Conservation (phyloP, 805 yeast genomes). For the Metschnikowia lachancei region DNA sequence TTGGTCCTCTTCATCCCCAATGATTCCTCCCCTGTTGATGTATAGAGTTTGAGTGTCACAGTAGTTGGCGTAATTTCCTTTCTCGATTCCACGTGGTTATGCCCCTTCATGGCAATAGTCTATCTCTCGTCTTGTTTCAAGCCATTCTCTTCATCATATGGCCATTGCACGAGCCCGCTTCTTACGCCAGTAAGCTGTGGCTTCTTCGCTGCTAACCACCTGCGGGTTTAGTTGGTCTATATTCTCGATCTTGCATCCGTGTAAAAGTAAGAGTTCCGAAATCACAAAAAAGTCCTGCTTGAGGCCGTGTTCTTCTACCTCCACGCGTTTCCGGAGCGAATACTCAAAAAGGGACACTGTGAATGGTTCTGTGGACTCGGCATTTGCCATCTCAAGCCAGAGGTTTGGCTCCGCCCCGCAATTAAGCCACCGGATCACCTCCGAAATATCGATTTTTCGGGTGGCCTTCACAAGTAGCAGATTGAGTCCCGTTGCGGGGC, state of each 20-base stretch:
- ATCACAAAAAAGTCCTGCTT: constrained; percentile 38
- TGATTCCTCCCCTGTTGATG: no score
- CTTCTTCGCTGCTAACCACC: constrained; percentile 43
- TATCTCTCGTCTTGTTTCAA: not conserved
- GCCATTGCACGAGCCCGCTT: constrained; percentile 19
- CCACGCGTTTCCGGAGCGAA: constrained; percentile 47
- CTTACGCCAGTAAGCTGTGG: constrained; percentile 54
- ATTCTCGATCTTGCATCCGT: constrained; percentile 51
- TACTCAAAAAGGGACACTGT: constrained; percentile 41
- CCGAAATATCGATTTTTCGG: constrained; percentile 46
- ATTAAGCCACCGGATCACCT: constrained; percentile 43
- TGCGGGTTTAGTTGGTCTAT: constrained; percentile 25
- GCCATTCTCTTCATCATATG: not conserved
- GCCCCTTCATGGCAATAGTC: no score
- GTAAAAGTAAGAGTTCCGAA: constrained; percentile 56
- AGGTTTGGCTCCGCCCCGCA: constrained; percentile 49
- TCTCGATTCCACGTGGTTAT: no score
- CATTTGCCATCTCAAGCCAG: constrained; percentile 32
- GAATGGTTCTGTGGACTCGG: constrained; percentile 19
- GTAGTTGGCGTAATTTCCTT: no score
- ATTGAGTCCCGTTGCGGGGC: constrained; percentile 21
- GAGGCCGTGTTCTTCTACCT: constrained; percentile 15
- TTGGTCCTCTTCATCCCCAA: no score
- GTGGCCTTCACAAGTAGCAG: constrained; percentile 51
- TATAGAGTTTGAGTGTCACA: no score